These are phyloP conservation scores for Lentinus tigrinus DNA, from an alignment of 768 basidiomycete species.

Conservation along the genomic window DNA sequence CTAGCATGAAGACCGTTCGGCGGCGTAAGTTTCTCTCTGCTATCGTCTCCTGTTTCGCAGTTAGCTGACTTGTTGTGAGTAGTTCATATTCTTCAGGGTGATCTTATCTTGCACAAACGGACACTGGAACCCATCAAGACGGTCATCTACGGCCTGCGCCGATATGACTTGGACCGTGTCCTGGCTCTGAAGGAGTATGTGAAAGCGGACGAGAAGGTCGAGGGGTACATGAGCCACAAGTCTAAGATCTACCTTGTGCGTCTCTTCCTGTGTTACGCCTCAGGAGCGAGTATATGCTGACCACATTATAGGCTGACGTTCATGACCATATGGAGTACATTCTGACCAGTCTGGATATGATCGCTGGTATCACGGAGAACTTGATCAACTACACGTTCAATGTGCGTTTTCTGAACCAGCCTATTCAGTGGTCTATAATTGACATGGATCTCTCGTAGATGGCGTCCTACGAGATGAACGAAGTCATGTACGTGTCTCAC, in stretches of 20 bases:
- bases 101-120: slow-evolving; percentile 71
- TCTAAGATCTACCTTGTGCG: slow-evolving; percentile 65
- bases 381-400: slow-evolving; percentile 76
- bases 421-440: not conserved
- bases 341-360: slow-evolving; percentile 69
- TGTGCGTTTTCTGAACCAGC: slow-evolving; percentile 36
- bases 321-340: slow-evolving; percentile 78
- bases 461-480: slow-evolving; percentile 74
- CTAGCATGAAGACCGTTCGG: slow-evolving; percentile 60
- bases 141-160: slow-evolving; percentile 63
- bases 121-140: slow-evolving; percentile 72
- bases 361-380: slow-evolving; percentile 67
- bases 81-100: slow-evolving; percentile 79
- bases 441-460: slow-evolving; percentile 38
- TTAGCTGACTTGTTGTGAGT: not conserved
- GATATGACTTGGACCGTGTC: slow-evolving; percentile 69
- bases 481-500: slow-evolving; percentile 55
- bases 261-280: not conserved
- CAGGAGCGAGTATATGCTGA: not conserved
- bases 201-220: slow-evolving; percentile 34
- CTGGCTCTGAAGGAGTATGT: slow-evolving; percentile 49
- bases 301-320: slow-evolving; percentile 59
- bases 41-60: not conserved
- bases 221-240: slow-evolving; percentile 68
- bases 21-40: slow-evolving; percentile 39